Percentiles rank a stretch among this genome's conserved stretches.
phyloP scores from a whole-genome alignment of 2,329 filamentous ascomycete species.

The Chaetothyriales sp. region DNA sequence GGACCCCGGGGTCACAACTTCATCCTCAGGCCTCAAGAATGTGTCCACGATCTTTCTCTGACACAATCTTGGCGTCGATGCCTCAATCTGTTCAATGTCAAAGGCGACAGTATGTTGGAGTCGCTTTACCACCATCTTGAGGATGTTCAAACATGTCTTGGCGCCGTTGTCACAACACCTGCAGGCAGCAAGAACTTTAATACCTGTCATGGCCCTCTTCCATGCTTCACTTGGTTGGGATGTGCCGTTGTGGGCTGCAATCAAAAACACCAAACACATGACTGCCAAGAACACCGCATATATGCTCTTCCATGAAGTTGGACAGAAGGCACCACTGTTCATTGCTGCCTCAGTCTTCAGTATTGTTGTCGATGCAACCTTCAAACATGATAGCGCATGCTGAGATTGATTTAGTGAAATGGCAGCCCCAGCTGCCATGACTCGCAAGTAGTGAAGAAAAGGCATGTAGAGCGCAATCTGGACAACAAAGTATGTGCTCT shows the following conservation, averaged over 20 bases:
- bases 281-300: constrained; percentile 15
- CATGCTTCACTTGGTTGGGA: constrained; percentile 15
- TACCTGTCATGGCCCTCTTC: constrained; percentile 11
- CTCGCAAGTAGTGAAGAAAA: constrained; percentile 15
- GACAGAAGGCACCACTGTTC: constrained; percentile 6
- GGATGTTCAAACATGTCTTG: constrained; percentile 7
- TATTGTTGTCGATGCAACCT: constrained; percentile 12
- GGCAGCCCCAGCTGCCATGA: constrained; percentile 47
- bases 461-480: constrained; percentile 12
- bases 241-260: constrained; percentile 14
- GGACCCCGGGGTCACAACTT: background rate
- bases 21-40: background rate
- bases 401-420: constrained; percentile 47
- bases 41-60: background rate
- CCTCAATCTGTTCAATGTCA: constrained; percentile 13
- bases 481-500: constrained; percentile 10
- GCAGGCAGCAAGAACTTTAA: constrained; percentile 10
- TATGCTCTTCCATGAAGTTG: constrained; percentile 10
- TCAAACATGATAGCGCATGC: constrained; percentile 14
- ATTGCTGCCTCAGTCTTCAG: constrained; percentile 9
- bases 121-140: constrained; percentile 14
- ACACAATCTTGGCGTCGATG: constrained; percentile 7
- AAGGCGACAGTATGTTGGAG: constrained; percentile 16
- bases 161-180: constrained; percentile 11
- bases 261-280: constrained; percentile 13